These are phyloP conservation scores for Backusella macrospora DNA, from an alignment of 192 early-diverging fungal genomes.

Conservation along the genomic window DNA sequence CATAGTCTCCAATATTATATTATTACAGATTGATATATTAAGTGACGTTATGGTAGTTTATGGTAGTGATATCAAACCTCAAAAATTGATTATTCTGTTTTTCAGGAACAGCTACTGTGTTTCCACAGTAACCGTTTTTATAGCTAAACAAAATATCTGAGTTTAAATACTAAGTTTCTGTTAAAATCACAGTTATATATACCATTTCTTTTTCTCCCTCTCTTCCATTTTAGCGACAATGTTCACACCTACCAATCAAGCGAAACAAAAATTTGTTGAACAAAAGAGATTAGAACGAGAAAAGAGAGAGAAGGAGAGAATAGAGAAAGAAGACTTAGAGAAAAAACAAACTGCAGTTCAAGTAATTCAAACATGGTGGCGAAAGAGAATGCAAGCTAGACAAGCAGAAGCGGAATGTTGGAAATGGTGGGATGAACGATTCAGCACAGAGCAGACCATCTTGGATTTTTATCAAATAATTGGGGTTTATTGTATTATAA, in stretches of 20 bases:
- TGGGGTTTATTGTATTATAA: slow-evolving; percentile 24
- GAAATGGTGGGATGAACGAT: slow-evolving; percentile 14
- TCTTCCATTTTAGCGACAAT: slow-evolving; percentile 5
- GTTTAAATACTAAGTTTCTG: too few species aligned
- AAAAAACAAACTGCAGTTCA: slow-evolving; percentile 12
- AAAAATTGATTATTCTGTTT: too few species aligned
- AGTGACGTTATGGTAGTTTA: too few species aligned
- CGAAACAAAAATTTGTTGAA: slow-evolving; percentile 31
- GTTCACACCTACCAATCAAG: slow-evolving; percentile 23
- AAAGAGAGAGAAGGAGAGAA: slow-evolving; percentile 29
- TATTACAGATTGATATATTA: too few species aligned
- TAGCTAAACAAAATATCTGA: too few species aligned
- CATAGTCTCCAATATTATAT: too few species aligned
- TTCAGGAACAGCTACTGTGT: too few species aligned
- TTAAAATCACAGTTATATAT: too few species aligned
- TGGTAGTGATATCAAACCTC: too few species aligned
- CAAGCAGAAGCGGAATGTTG: slow-evolving; percentile 9
- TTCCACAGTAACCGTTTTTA: too few species aligned
- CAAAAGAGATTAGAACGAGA: slow-evolving; percentile 26
- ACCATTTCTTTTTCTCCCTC: neutral
- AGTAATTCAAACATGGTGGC: slow-evolving; percentile 29
- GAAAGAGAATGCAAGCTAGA: neutral
- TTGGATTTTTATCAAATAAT: slow-evolving; percentile 10
- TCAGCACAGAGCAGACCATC: neutral
- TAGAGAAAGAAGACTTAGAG: neutral